phyloP scores from a whole-genome alignment of 768 basidiomycete genomes.

The Pisolithus tinctorius region DNA sequence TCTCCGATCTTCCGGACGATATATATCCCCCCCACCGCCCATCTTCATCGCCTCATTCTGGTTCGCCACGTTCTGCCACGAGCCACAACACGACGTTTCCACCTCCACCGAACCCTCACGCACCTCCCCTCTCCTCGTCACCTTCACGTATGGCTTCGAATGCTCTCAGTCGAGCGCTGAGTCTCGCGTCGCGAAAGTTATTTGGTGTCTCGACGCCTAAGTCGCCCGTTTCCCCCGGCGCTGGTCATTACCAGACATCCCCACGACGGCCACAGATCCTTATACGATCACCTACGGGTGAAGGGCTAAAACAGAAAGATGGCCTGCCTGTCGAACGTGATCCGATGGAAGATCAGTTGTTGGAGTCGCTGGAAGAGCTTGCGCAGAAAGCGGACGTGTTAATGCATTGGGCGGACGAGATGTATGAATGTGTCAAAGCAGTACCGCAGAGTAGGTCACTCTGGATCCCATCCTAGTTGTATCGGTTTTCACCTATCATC shows the following conservation, averaged over 20 bases:
- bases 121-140: slow-evolving; percentile 58
- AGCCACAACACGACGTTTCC: slow-evolving; percentile 53
- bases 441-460: slow-evolving; percentile 67
- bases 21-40: slow-evolving; percentile 31
- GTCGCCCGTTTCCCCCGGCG: slow-evolving; percentile 31
- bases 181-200: slow-evolving; percentile 73
- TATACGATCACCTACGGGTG: slow-evolving; percentile 29
- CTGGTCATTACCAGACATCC: slow-evolving; percentile 37
- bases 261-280: slow-evolving; percentile 54
- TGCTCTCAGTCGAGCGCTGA: slow-evolving; percentile 74
- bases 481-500: neutral
- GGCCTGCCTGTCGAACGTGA: slow-evolving; percentile 35
- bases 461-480: neutral
- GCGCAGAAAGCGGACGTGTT: slow-evolving; percentile 96
- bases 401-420: slow-evolving; percentile 91
- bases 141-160: slow-evolving; percentile 65
- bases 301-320: slow-evolving; percentile 28
- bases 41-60: slow-evolving; percentile 17
- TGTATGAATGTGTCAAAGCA: slow-evolving; percentile 84
- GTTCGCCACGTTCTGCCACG: slow-evolving; percentile 17
- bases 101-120: slow-evolving; percentile 46
- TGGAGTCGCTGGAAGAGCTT: slow-evolving; percentile 77
- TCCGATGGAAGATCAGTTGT: slow-evolving; percentile 76
- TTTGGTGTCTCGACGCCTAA: slow-evolving; percentile 50
- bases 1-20: slow-evolving; percentile 45